Percentiles rank a stretch among this genome's conserved stretches.
Conservation (phyloP, 2,329 filamentous ascomycete genomes). For the Drechslerella stenobrocha region DNA sequence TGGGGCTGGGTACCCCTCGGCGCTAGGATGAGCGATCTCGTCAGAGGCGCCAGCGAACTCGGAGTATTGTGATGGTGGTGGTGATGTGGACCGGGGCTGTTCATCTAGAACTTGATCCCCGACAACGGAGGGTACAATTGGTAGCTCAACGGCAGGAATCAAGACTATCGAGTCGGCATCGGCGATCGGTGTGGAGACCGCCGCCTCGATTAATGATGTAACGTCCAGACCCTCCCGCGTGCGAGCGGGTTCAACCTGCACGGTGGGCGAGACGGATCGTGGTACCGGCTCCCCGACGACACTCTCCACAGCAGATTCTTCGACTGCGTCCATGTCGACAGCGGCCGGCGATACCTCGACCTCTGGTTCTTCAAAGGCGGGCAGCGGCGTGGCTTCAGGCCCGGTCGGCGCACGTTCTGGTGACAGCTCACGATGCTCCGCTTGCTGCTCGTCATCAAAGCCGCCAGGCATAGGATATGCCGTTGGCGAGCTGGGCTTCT, state of each 20-base stretch:
- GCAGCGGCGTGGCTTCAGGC: constrained; percentile 6
- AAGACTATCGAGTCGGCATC: constrained; percentile 30
- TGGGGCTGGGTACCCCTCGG: constrained; percentile 7
- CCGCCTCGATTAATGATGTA: constrained; percentile 42
- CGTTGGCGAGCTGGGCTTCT: constrained; percentile 23
- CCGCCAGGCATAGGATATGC: constrained; percentile 33
- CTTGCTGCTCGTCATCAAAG: constrained; percentile 31
- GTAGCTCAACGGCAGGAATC: constrained; percentile 22
- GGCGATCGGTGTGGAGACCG: constrained; percentile 32
- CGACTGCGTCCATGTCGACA: not conserved
- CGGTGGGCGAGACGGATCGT: constrained; percentile 13
- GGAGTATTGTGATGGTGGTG: not conserved
- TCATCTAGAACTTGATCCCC: not conserved
- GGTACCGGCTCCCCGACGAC: constrained; percentile 10
- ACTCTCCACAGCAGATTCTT: constrained; percentile 1
- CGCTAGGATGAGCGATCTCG: constrained; percentile 5
- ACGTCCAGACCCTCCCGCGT: constrained; percentile 15
- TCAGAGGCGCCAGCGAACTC: not conserved
- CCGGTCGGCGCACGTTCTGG: not conserved
- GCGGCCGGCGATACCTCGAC: not conserved
- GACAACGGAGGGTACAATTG: constrained; percentile 3
- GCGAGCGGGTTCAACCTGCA: constrained; percentile 9
- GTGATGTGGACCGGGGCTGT: constrained; percentile 7
- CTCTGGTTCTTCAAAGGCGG: constrained; percentile 1
- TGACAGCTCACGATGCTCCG: constrained; percentile 24